Conservation (phyloP, 2,329 filamentous ascomycete species). For the Aspergillus persii region DNA sequence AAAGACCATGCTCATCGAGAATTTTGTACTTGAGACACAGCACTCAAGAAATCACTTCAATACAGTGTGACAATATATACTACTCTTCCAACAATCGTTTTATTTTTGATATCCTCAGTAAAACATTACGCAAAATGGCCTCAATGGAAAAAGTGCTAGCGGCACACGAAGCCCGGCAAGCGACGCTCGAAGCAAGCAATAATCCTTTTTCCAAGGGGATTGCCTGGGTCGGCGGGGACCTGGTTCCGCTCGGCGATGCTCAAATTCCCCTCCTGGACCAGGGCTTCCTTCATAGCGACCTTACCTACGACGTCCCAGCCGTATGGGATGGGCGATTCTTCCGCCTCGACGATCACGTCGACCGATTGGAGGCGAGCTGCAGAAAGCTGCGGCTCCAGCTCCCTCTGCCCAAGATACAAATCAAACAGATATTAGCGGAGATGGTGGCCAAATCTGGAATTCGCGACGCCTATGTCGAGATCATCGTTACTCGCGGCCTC, state of each 20-base stretch:
- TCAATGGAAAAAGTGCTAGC: no score
- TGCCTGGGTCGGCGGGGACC: conserved; percentile 48
- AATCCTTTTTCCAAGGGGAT: conserved; percentile 46
- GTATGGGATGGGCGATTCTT: conserved; percentile 55
- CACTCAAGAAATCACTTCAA: no score
- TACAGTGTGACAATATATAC: no score
- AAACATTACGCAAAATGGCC: no score
- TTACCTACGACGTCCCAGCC: conserved; percentile 53
- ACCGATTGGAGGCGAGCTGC: conserved; percentile 45
- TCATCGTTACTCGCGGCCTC: conserved; percentile 52
- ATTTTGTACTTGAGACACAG: no score
- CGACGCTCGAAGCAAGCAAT: conserved; percentile 31
- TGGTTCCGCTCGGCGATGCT: conserved; percentile 46
- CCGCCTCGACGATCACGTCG: conserved; percentile 51
- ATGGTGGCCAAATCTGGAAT: conserved; percentile 51
- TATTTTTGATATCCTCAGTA: no score
- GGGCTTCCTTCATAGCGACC: conserved; percentile 53
- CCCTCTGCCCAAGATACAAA: conserved; percentile 41
- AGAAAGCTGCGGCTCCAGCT: conserved; percentile 47
- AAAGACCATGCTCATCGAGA: no score
- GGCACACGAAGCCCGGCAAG: no score
- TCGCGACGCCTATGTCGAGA: conserved; percentile 50
- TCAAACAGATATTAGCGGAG: conserved; percentile 41
- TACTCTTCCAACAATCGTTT: no score
- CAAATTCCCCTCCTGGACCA: conserved; percentile 52